phyloP scores from a whole-genome alignment of 2,329 filamentous ascomycete species.

The Sclerotinia minor region DNA sequence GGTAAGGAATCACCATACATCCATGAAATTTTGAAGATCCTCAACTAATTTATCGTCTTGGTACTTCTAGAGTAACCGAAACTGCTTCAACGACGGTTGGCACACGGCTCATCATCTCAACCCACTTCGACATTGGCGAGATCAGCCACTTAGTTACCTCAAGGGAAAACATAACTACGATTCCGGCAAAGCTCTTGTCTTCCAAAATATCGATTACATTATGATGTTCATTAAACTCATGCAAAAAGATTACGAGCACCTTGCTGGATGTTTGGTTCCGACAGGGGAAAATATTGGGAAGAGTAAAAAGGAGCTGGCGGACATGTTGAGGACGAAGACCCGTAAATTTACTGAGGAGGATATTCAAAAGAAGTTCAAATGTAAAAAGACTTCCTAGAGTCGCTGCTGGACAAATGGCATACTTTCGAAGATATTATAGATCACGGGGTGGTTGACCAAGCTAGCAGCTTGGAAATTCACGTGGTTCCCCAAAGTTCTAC shows the following conservation, averaged over 20 bases:
- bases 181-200: slow-evolving; percentile 68
- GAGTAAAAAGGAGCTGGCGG: slow-evolving; percentile 61
- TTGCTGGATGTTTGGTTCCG: slow-evolving; percentile 71
- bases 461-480: neutral
- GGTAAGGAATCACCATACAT: slow-evolving; percentile 50
- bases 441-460: neutral
- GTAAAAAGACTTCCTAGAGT: slow-evolving; percentile 12
- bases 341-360: slow-evolving; percentile 64
- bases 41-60: slow-evolving; percentile 25
- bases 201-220: slow-evolving; percentile 79
- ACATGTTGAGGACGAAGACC: slow-evolving; percentile 66
- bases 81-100: slow-evolving; percentile 82
- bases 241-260: slow-evolving; percentile 67
- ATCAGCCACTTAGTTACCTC: slow-evolving; percentile 73
- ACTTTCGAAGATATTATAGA: neutral
- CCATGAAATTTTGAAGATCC: neutral
- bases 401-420: neutral
- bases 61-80: slow-evolving; percentile 66
- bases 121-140: slow-evolving; percentile 76
- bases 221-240: slow-evolving; percentile 70
- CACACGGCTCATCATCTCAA: slow-evolving; percentile 81
- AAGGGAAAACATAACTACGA: slow-evolving; percentile 67
- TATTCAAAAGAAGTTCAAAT: slow-evolving; percentile 54
- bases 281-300: slow-evolving; percentile 70
- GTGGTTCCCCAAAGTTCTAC: neutral